Percentiles rank a stretch among this genome's conserved stretches.
Evolutionary conservation across 331 rosid species (phyloP).

Genomic region (Telfairia occidentalis): DNA sequence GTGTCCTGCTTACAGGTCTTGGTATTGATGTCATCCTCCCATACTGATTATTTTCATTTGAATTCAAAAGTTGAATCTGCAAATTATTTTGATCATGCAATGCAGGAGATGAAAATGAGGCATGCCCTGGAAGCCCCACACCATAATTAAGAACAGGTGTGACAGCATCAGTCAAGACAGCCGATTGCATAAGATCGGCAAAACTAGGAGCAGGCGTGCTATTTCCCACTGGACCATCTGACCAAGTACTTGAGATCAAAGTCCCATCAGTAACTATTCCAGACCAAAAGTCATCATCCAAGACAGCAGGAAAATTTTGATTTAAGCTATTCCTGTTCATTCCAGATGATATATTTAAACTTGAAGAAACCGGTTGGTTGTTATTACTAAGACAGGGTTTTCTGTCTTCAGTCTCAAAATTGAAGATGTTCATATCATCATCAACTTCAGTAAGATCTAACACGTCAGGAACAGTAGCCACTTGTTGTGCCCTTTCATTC

Average conservation of each 20-base stretch:
- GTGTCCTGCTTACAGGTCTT: constrained; percentile 33
- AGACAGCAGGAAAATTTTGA: constrained; percentile 29
- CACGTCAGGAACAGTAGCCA: constrained; percentile 28
- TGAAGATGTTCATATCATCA: constrained; percentile 34
- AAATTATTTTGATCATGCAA: constrained; percentile 33
- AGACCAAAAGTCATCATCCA: constrained; percentile 38
- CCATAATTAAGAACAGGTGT: constrained; percentile 38
- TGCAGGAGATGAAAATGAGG: constrained; percentile 20
- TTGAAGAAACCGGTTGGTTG: constrained; percentile 17
- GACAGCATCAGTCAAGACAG: constrained; percentile 28
- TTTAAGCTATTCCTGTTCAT: constrained; percentile 16
- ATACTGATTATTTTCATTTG: constrained; percentile 29
- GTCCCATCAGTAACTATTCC: constrained; percentile 14
- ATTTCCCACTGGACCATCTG: constrained; percentile 27
- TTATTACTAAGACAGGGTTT: constrained; percentile 33
- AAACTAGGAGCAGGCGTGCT: constrained; percentile 16
- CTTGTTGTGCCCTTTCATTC: constrained; percentile 30
- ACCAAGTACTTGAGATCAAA: constrained; percentile 12
- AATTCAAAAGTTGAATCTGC: constrained; percentile 28
- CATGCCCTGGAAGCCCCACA: constrained; percentile 28
- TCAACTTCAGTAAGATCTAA: constrained; percentile 62
- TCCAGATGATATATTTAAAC: constrained; percentile 16
- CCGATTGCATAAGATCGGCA: constrained; percentile 20
- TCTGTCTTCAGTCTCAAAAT: constrained; percentile 34
- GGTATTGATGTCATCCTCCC: constrained; percentile 31